These are phyloP conservation scores for Nakazawaea sp. DNA, from an alignment of 805 yeast genomes.

Conservation along the genomic window DNA sequence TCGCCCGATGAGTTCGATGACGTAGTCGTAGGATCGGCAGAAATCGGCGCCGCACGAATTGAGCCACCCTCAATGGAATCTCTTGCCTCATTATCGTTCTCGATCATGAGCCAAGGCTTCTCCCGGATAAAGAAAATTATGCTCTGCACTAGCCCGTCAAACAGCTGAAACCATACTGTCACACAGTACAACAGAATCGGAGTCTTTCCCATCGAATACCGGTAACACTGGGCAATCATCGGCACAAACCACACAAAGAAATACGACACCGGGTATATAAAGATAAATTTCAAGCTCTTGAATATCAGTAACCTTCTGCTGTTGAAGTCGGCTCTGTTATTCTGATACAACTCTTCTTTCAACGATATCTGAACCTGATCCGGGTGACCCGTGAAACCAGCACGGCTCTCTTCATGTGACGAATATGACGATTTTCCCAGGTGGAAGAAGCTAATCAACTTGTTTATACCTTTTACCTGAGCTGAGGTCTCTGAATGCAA, in stretches of 20 bases:
- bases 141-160: slow-evolving; percentile 72
- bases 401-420: no score
- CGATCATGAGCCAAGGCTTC: slow-evolving; percentile 40
- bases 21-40: no score
- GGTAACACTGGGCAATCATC: slow-evolving; percentile 55
- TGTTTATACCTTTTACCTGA: no score
- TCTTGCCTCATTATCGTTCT: not conserved
- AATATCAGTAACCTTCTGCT: slow-evolving; percentile 59
- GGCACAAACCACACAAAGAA: slow-evolving; percentile 79
- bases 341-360: slow-evolving; percentile 43
- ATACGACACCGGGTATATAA: slow-evolving; percentile 79
- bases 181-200: slow-evolving; percentile 56
- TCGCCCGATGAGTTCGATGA: no score
- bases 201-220: slow-evolving; percentile 44
- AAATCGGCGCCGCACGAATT: no score
- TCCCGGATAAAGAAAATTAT: slow-evolving; percentile 72
- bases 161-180: slow-evolving; percentile 71
- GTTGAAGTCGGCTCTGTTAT: slow-evolving; percentile 53
- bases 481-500: no score
- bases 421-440: no score
- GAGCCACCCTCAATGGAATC: no score
- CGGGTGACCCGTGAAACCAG: no score
- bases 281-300: slow-evolving; percentile 71
- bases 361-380: no score
- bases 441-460: no score